Evolutionary conservation across 2,329 filamentous ascomycete species (phyloP).

Genomic region (Amauroascus niger): DNA sequence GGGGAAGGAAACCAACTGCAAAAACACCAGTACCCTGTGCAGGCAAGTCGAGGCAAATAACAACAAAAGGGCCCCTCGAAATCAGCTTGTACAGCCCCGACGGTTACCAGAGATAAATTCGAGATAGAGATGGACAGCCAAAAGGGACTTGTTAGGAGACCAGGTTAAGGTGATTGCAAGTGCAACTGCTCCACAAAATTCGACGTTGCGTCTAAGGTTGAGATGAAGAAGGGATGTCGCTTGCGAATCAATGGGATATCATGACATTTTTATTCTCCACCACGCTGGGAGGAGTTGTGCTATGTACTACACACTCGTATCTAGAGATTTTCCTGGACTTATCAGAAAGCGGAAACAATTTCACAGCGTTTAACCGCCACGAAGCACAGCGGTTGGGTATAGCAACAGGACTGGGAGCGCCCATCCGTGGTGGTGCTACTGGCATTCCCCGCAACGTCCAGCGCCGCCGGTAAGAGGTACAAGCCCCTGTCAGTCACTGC

Average conservation of each 20-base stretch:
- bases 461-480: neutral
- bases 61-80: too few relatives aligned
- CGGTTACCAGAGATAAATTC: too few relatives aligned
- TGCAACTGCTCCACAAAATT: neutral
- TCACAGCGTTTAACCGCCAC: neutral
- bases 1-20: too few relatives aligned
- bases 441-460: neutral
- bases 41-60: too few relatives aligned
- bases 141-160: neutral
- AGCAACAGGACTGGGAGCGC: neutral
- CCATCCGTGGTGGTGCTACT: neutral
- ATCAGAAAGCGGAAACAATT: neutral
- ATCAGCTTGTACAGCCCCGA: too few relatives aligned
- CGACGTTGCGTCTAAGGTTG: neutral
- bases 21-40: too few relatives aligned
- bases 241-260: neutral
- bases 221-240: neutral
- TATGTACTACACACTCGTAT: neutral
- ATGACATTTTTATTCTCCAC: conserved; percentile 1
- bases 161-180: neutral
- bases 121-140: neutral
- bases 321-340: neutral
- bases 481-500: too few relatives aligned
- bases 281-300: neutral
- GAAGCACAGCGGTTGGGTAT: neutral